Percentiles rank a stretch among this genome's conserved stretches.
phyloP scores from a whole-genome alignment of 2,329 filamentous ascomycete genomes.

The Metarhizium sp. region DNA sequence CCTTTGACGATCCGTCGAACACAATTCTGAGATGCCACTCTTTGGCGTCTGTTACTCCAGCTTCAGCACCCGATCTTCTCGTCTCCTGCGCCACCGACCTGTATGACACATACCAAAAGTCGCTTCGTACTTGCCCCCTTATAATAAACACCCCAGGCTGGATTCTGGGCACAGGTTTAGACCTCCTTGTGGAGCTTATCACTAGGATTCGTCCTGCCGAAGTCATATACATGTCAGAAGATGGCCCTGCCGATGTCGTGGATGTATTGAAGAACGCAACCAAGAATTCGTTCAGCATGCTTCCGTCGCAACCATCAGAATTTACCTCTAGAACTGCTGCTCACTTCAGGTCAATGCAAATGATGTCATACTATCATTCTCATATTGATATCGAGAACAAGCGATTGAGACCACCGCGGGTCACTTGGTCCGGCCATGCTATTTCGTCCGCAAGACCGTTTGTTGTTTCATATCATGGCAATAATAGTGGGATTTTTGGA shows the following conservation, averaged over 20 bases:
- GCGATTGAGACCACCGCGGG: not conserved
- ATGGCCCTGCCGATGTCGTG: conserved; percentile 49
- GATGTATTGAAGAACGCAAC: conserved; percentile 39
- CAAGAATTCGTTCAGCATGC: conserved; percentile 32
- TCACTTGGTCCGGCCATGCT: conserved; percentile 43
- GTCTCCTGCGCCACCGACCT: conserved; percentile 55
- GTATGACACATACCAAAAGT: conserved; percentile 44
- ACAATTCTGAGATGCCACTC: conserved; percentile 52
- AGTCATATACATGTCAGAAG: conserved; percentile 59
- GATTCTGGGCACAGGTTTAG: conserved; percentile 61
- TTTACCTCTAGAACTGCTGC: conserved; percentile 49
- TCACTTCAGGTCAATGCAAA: conserved; percentile 64
- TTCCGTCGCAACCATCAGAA: conserved; percentile 53
- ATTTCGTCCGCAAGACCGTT: conserved; percentile 50
- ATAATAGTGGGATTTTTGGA: conserved; percentile 46
- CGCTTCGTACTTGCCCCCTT: conserved; percentile 40
- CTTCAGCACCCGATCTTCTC: conserved; percentile 58
- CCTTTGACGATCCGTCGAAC: conserved; percentile 21
- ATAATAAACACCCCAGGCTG: conserved; percentile 69
- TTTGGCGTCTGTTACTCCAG: conserved; percentile 55
- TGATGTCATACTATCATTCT: conserved; percentile 69
- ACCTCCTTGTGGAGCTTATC: conserved; percentile 52
- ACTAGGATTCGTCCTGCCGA: conserved; percentile 44
- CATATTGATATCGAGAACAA: not conserved
- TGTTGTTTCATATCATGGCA: conserved; percentile 49